Base-by-base conservation (phyloP, 257 asterid species). In the Ligustrum vulgare region DNA sequence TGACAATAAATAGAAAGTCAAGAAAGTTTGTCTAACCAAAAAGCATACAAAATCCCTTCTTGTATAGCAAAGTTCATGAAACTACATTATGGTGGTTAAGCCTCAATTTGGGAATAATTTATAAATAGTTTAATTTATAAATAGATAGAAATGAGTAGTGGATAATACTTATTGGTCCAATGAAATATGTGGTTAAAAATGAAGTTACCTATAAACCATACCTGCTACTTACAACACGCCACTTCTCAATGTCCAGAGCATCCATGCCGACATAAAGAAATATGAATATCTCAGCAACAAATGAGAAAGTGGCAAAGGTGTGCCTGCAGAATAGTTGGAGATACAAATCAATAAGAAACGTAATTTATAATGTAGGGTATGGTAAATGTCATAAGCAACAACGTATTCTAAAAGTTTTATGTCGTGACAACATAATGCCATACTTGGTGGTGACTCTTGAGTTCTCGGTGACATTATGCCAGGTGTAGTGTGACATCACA, bases 401-500 rank as follows among this genome's bases (percentile, higher is more conserved):
- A 34, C 54, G 62, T 69, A 54, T 31, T 73, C 36, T 20, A 58
- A 41, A 37, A 58, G 70, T 65, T 10, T 74, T 54, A 13, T 35
- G 31, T 9, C 68, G 67, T 10, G 35, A 56, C 28, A 20, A 65
- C 9, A 32, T 47, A 43, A 79, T 22, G 33, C 56, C 93, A 74
- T 93, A 95, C 99, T 91, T 95, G 78, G 99, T 93, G 70, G 98
- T 95, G 70, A 91, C 83, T 85, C 99, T 89, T 64, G 99, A 95
- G 83, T 94, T 93, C 85, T 93, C 97, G 0, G 99, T 95, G 75
- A 95, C 99, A 84, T 95, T 95, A 86, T 95, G 99, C 99, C 99
- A 95, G 70, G 99, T 95, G 79, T 95, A 95, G 69, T 95, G 99
- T 3, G 99, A 95, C 99, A 95, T 95, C 85, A 93, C 98, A 76